These are phyloP conservation scores for Aphanocladium album DNA, from an alignment of 2,329 filamentous ascomycete species.

Conservation along the genomic window DNA sequence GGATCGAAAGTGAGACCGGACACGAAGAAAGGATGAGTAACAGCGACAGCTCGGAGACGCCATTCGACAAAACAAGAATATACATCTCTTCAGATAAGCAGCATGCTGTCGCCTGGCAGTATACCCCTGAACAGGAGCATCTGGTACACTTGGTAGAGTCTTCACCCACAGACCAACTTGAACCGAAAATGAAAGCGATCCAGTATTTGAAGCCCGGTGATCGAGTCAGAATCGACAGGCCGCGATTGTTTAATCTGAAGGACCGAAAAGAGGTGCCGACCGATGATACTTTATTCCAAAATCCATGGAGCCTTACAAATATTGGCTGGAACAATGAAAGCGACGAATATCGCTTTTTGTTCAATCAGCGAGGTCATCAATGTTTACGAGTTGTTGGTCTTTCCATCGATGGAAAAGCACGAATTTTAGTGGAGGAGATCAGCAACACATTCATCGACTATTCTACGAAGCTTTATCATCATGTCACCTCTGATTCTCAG, in stretches of 20 bases:
- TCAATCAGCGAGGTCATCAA: constrained; percentile 18
- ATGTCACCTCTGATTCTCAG: neutral
- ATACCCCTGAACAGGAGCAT: neutral
- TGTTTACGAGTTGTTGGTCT: constrained; percentile 10
- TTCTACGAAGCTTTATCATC: constrained; percentile 10
- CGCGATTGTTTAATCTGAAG: constrained; percentile 12
- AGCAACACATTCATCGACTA: constrained; percentile 18
- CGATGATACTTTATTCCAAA: constrained; percentile 12
- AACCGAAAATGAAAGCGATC: constrained; percentile 21
- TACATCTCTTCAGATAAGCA: neutral
- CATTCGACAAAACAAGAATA: neutral
- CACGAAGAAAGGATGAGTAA: neutral
- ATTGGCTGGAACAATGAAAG: constrained; percentile 12
- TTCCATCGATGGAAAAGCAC: neutral
- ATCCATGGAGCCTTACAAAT: constrained; percentile 9
- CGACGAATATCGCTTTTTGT: constrained; percentile 15
- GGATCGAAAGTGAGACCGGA: neutral
- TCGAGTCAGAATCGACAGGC: constrained; percentile 13
- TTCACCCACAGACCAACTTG: constrained; percentile 19
- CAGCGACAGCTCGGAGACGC: no score
- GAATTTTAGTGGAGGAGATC: constrained; percentile 13
- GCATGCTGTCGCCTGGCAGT: neutral
- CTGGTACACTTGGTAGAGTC: neutral
- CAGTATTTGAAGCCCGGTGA: constrained; percentile 18
- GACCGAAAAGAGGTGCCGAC: constrained; percentile 7